A percentile compares a stretch with the other conserved stretches of the same genome.
These are phyloP conservation scores for Berberis vulgaris DNA, from an alignment of 164 flowering plant species.

Conservation along the genomic window DNA sequence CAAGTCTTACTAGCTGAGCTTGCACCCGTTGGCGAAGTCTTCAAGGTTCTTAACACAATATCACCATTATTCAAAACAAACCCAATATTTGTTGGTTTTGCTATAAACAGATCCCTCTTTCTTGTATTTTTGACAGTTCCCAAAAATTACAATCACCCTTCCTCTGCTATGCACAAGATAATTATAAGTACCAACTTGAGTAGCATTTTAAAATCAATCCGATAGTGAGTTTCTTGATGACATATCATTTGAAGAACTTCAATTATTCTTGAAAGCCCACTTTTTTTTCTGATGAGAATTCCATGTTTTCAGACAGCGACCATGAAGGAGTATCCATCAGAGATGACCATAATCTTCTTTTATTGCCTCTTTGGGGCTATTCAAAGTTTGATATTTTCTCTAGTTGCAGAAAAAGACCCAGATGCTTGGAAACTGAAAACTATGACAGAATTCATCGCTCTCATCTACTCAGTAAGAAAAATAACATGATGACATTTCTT, in stretches of 20 bases:
- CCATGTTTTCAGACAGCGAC: constrained; percentile 26
- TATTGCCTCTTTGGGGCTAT: constrained; percentile 37
- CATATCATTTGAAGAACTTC: too few species aligned
- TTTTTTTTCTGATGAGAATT: background rate
- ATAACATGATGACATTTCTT: background rate
- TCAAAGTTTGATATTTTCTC: constrained; percentile 27
- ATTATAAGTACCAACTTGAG: too few species aligned
- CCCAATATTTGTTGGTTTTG: background rate
- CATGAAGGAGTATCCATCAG: constrained; percentile 33
- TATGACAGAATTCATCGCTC: background rate
- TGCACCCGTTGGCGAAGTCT: too few species aligned
- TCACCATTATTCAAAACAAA: background rate
- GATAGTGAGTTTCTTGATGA: too few species aligned
- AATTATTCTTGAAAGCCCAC: background rate
- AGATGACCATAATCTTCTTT: constrained; percentile 27
- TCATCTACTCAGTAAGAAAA: background rate
- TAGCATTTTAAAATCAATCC: too few species aligned
- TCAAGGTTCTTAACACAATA: too few species aligned
- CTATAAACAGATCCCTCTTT: background rate
- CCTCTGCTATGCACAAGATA: too few species aligned
- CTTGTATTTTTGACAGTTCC: background rate
- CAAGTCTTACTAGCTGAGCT: too few species aligned
- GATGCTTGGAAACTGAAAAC: constrained; percentile 31
- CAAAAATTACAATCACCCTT: too few species aligned
- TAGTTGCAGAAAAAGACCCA: constrained; percentile 27